Evolutionary conservation across 1,284 basidiomycete genomes (phyloP).

Genomic region (Nidula niveotomentosa): DNA sequence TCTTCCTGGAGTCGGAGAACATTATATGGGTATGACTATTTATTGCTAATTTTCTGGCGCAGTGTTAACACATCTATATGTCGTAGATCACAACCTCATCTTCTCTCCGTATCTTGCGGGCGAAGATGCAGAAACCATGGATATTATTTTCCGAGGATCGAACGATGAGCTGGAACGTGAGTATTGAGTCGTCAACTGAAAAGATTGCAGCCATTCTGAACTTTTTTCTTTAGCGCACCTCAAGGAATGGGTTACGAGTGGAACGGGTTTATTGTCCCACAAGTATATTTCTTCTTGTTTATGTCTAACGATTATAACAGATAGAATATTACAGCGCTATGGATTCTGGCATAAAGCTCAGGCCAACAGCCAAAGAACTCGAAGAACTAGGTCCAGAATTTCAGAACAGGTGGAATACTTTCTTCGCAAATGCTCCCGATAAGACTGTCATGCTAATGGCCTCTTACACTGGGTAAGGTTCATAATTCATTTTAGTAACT

Average conservation of each 20-base stretch:
- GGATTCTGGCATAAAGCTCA: constrained; percentile 36
- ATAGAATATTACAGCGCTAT: constrained; percentile 6
- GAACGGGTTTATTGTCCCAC: constrained; percentile 46
- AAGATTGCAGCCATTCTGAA: not conserved
- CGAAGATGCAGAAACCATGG: constrained; percentile 40
- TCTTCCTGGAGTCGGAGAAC: constrained; percentile 57
- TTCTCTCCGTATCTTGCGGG: constrained; percentile 34
- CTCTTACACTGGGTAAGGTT: constrained; percentile 26
- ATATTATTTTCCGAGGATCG: constrained; percentile 37
- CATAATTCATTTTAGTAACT: not conserved
- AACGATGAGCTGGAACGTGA: constrained; percentile 31
- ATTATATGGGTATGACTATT: constrained; percentile 42
- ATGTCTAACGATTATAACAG: not conserved
- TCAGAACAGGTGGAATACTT: constrained; percentile 33
- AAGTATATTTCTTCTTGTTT: constrained; percentile 35
- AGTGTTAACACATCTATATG: not conserved
- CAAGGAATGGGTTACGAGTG: constrained; percentile 40
- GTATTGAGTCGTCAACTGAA: constrained; percentile 1
- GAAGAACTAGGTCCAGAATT: constrained; percentile 33
- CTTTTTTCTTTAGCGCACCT: constrained; percentile 29
- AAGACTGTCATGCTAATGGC: constrained; percentile 34
- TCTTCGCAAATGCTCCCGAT: constrained; percentile 31
- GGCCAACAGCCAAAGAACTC: constrained; percentile 34
- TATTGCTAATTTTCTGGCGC: not conserved
- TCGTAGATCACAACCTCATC: constrained; percentile 42